Conservation (phyloP, 495 filamentous ascomycete species). For the Xylaria curta region DNA sequence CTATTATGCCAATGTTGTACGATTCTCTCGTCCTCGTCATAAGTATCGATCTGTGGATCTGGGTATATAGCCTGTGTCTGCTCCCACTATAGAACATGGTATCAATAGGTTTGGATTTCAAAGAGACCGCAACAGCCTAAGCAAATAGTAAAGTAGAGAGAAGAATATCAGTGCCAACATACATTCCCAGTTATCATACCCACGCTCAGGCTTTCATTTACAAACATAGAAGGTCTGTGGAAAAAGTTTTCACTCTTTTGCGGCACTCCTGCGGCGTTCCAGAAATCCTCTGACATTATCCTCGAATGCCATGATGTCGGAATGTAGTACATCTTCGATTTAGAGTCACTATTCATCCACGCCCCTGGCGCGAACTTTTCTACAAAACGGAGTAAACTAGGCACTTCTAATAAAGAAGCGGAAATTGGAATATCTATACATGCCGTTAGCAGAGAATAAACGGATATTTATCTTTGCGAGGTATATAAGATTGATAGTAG, state of each 20-base stretch:
- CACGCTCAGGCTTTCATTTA: neutral
- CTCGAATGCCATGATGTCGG: slow-evolving; percentile 17
- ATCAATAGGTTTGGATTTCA: neutral
- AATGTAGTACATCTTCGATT: neutral
- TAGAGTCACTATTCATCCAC: neutral
- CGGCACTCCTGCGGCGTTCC: neutral
- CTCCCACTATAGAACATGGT: neutral
- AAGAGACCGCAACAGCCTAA: neutral
- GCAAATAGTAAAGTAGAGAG: neutral
- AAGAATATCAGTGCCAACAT: neutral
- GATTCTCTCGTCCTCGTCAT: neutral
- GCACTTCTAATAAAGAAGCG: neutral
- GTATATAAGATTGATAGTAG: neutral
- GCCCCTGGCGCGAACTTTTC: neutral
- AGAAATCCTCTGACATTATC: slow-evolving; percentile 13
- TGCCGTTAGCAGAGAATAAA: neutral
- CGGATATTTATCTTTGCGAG: neutral
- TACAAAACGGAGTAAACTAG: neutral
- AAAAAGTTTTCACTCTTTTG: slow-evolving; percentile 13
- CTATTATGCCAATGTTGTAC: neutral
- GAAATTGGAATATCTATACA: neutral
- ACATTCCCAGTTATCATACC: neutral
- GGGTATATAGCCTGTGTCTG: neutral
- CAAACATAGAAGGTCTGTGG: neutral
- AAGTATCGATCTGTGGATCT: neutral